Conservation (phyloP, 495 filamentous ascomycete species). For the Friedmanniomyces simplex region DNA sequence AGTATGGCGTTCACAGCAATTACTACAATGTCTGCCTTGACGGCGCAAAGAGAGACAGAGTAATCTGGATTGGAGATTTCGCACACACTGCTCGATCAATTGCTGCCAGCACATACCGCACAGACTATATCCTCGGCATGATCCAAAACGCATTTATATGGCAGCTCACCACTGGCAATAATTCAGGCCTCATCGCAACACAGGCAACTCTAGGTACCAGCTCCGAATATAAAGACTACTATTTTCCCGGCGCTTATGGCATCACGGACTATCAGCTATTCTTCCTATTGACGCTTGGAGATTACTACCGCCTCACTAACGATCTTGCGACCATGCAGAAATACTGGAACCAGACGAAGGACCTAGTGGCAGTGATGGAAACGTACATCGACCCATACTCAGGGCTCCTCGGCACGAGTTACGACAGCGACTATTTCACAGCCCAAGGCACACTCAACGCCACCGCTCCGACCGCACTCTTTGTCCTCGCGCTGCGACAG, state of each 20-base stretch:
- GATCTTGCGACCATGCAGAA: constrained; percentile 12
- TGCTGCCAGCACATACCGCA: constrained; percentile 1
- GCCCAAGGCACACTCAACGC: constrained; percentile 1
- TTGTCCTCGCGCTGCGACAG: background rate
- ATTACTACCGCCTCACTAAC: constrained; percentile 19
- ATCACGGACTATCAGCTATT: constrained; percentile 24
- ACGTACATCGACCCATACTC: constrained; percentile 20
- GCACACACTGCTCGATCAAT: constrained; percentile 10
- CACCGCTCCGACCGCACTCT: constrained; percentile 5
- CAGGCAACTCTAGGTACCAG: background rate
- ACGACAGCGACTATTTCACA: constrained; percentile 1
- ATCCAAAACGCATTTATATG: constrained; percentile 1
- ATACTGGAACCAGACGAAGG: constrained; percentile 20
- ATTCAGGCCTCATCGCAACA: background rate
- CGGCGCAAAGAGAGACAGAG: constrained; percentile 27
- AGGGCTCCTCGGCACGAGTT: constrained; percentile 18
- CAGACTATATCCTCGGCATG: constrained; percentile 10
- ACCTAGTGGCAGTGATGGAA: constrained; percentile 13
- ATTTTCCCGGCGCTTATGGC: background rate
- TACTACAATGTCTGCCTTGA: constrained; percentile 26
- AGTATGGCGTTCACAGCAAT: constrained; percentile 25
- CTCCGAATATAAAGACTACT: constrained; percentile 1
- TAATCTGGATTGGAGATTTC: constrained; percentile 21
- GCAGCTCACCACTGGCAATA: background rate
- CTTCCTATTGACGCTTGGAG: constrained; percentile 17